These are phyloP conservation scores for Harrya chromipes DNA, from an alignment of 768 basidiomycete species.

Conservation along the genomic window DNA sequence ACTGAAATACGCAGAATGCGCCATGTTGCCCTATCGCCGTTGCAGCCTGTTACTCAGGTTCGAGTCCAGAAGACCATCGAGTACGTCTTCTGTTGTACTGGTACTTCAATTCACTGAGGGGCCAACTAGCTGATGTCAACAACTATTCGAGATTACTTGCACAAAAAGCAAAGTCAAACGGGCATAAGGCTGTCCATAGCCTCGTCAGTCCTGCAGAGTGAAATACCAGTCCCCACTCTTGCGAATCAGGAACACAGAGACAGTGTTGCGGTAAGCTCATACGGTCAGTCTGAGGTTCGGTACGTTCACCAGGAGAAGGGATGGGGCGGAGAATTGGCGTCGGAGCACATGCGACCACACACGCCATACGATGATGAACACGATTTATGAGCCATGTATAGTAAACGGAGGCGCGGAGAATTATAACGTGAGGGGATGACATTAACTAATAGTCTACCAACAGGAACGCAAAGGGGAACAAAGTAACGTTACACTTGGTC, in stretches of 20 bases:
- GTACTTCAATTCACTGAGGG: slow-evolving; percentile 1
- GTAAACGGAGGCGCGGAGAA: slow-evolving; percentile 1
- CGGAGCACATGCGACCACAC: slow-evolving; percentile 35
- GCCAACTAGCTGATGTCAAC: slow-evolving; percentile 54
- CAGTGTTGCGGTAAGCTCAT: slow-evolving; percentile 28
- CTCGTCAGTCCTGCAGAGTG: slow-evolving; percentile 27
- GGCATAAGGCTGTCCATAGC: slow-evolving; percentile 20
- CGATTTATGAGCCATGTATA: slow-evolving; percentile 29
- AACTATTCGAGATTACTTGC: slow-evolving; percentile 67
- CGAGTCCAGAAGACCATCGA: slow-evolving; percentile 75
- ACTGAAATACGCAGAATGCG: slow-evolving; percentile 51
- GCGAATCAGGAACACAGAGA: slow-evolving; percentile 31
- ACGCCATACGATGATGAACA: slow-evolving; percentile 42
- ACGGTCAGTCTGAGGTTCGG: slow-evolving; percentile 24
- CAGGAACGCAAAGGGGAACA: background rate
- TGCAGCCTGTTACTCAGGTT: slow-evolving; percentile 77
- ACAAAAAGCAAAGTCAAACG: slow-evolving; percentile 44
- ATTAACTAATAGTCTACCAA: slow-evolving; percentile 3
- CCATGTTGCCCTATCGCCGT: slow-evolving; percentile 81
- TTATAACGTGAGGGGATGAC: background rate
- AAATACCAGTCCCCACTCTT: slow-evolving; percentile 28
- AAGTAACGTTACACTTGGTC: slow-evolving; percentile 17
- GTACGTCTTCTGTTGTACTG: slow-evolving; percentile 40
- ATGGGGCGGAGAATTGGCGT: slow-evolving; percentile 36
- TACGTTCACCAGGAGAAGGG: slow-evolving; percentile 30